Conservation (phyloP, 768 basidiomycete species). For the Amanita molliuscula region DNA sequence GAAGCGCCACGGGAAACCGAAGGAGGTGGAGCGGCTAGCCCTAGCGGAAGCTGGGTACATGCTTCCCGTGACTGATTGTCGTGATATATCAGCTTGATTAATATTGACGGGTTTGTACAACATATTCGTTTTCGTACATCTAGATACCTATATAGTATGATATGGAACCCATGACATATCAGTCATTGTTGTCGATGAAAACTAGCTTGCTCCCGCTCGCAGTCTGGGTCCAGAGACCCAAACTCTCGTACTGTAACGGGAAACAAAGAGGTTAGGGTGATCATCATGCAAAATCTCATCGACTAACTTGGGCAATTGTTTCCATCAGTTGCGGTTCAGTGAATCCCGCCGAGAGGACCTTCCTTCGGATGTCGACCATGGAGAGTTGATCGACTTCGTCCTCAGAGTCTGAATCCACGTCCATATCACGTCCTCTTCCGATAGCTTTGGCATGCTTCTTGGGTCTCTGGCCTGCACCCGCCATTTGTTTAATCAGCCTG, state of each 20-base stretch:
- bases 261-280: conserved; percentile 8
- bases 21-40: conserved; percentile 17
- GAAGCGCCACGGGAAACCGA: conserved; percentile 2
- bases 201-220: conserved; percentile 77
- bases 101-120: conserved; percentile 2
- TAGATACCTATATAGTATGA: conserved; percentile 5
- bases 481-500: conserved; percentile 86
- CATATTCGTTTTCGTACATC: conserved; percentile 6
- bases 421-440: conserved; percentile 60
- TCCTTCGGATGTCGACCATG: conserved; percentile 80
- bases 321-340: conserved; percentile 88
- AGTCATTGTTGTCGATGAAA: conserved; percentile 31
- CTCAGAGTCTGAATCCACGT: conserved; percentile 58
- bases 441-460: conserved; percentile 46
- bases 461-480: conserved; percentile 26
- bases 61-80: conserved; percentile 23
- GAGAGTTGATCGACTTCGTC: conserved; percentile 65
- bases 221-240: conserved; percentile 74
- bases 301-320: conserved; percentile 71
- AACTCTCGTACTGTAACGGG: conserved; percentile 78
- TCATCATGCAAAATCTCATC: too few species aligned
- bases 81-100: conserved; percentile 2
- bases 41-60: conserved; percentile 65
- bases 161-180: conserved; percentile 6
- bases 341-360: conserved; percentile 79